Evolutionary conservation across 345 rosid species (phyloP).

Genomic region (Turnera subulata): DNA sequence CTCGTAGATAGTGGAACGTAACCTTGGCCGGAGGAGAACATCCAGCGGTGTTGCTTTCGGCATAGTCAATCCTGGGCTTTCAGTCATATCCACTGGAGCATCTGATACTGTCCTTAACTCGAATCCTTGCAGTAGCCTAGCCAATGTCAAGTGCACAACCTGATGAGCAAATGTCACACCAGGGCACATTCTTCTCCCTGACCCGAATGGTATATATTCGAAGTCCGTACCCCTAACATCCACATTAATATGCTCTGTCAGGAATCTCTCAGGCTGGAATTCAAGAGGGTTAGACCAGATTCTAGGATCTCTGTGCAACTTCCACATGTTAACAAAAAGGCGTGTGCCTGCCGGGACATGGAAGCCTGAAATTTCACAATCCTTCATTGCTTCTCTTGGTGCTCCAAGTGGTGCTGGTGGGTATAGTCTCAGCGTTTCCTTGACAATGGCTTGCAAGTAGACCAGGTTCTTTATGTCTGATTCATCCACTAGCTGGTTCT

Average conservation of each 20-base stretch:
- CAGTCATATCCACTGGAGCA: constrained; percentile 5
- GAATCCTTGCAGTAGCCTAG: constrained; percentile 5
- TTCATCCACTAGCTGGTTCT: constrained; percentile 11
- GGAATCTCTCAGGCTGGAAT: constrained; percentile 3
- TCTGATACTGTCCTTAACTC: not conserved
- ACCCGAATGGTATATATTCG: constrained; percentile 4
- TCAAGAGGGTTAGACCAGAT: not conserved
- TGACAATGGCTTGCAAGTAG: constrained; percentile 21
- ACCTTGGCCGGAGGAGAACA: not conserved
- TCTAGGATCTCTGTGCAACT: constrained; percentile 1
- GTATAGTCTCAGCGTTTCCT: constrained; percentile 17
- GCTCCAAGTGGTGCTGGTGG: constrained; percentile 13
- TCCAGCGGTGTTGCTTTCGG: constrained; percentile 4
- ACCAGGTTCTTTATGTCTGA: constrained; percentile 8
- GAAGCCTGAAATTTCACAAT: constrained; percentile 9
- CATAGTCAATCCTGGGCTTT: not conserved
- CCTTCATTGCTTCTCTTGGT: constrained; percentile 15
- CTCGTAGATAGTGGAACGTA: not conserved
- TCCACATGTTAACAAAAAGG: constrained; percentile 15
- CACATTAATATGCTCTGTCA: not conserved
- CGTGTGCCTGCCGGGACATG: constrained; percentile 13
- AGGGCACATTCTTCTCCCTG: constrained; percentile 11
- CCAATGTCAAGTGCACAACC: constrained; percentile 9
- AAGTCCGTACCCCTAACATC: constrained; percentile 1
- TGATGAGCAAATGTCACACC: constrained; percentile 3